Evolutionary conservation across 164 flowering plant genomes (phyloP), one percentile per base, ranked within the genome.

Genomic region (Vitis riparia): DNA sequence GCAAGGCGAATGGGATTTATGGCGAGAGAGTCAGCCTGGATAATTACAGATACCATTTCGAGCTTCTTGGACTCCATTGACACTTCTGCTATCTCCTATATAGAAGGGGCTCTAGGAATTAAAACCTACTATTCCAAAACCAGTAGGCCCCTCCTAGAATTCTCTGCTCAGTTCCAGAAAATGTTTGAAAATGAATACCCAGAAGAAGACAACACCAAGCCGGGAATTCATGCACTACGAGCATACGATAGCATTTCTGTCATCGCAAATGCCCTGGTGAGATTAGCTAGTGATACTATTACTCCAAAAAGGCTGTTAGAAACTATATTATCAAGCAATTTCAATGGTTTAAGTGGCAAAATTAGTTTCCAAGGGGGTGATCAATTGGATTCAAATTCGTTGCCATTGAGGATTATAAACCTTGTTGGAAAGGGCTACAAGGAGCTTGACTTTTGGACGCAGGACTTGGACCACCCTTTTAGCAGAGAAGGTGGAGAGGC

Each of bases 91-190:
- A 67, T 79, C 3, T 55, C 72, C 27, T 75, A 73, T 5, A 67
- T 78, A 79, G 76, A 81, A 72, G 87, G 87, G 48, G 74, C 73
- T 30, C 51, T 84, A n/a, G 87, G 82, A 53, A 68, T 78, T 64
- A 79, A 72, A 73, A 71, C 70, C 14, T 44, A 73, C 63, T 77
- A 71, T 64, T 51, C 74, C 0, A 63, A 70, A 8, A 27, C 11
- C 3, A 73, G 51, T 10, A 11, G 5, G 13, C n/a, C 59, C 30
- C 78, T 47, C 51, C 14, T 23, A 14, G 23, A 23, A 2, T 75
- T 79, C 48, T 2, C 67, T 27, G 44, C 29, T 30, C 32, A 71
- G 48, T 83, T 81, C 58, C 62, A 50, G 2, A 32, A 37, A 27
- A 37, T 2, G 13, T 75, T 73, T 52, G 9, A 32, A 51, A 1